Evolutionary conservation across 805 yeast species (phyloP), one percentile per base, ranked within the genome.

Genomic region (Nakazawaea ambrosiae): DNA sequence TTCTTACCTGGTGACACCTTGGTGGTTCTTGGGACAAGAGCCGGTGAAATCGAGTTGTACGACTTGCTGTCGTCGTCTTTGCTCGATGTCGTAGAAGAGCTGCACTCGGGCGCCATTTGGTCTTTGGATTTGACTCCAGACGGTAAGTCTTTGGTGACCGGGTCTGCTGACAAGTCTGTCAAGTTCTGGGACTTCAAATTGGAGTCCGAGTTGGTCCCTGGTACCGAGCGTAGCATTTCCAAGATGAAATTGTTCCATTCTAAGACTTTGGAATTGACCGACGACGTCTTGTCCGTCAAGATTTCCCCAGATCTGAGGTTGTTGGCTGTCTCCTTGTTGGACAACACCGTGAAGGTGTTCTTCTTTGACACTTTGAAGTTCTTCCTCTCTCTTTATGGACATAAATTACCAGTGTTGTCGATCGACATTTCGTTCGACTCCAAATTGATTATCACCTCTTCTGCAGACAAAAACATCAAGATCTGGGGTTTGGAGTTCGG

Each of bases 401-500:
- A 92, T 60, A 92, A 90, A 55, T 70, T 92, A 44, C 98, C 98
- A 1, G 98, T 92, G 2, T 66, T 92, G 37, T 81, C 96, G 3
- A 75, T 92, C 47, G 98, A 92, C 55, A 88, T 92, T 31, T 85
- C 97, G 1, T 68, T 59, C 48, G 99, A 92, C 58, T 79, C 90
- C 27, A 90, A 92, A 58, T 57, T 92, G 48, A 72, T 92, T 44
- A 78, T 90, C 37, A 86, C 97, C 0, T 85, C 96, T 4, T 87
- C 97, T 1, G 98, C 98, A 0, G 99, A 92, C 61, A 92, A 92
- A 60, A 92, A 92, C 59, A 85, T 92, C 54, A 88, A 94, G 61
- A 83, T 92, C 41, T 92, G 99, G 99, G 99, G 99, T 36, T 65
- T 92, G 41, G 98, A 92, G 58, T 92, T 92, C 60, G 99, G 99